Conservation (phyloP, 2,329 filamentous ascomycete species). For the Aspergillus intermedius region DNA sequence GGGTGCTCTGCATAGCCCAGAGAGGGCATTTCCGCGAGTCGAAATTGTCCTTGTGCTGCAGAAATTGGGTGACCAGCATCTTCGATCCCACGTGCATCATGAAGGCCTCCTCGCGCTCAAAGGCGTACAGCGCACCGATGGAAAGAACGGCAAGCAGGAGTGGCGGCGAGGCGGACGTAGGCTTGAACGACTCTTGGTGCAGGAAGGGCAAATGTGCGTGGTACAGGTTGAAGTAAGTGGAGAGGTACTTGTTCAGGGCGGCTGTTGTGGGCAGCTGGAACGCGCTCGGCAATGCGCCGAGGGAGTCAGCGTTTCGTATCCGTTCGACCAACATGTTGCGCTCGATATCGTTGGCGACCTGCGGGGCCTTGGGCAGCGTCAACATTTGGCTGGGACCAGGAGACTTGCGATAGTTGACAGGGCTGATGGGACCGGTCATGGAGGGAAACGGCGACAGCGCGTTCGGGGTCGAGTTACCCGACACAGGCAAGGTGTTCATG, state of each 20-base stretch:
- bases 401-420: slow-evolving; percentile 63
- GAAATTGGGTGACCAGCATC: slow-evolving; percentile 90
- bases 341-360: slow-evolving; percentile 77
- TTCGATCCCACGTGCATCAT: slow-evolving; percentile 97
- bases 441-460: slow-evolving; percentile 66
- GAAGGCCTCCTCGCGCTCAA: slow-evolving; percentile 94
- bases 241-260: slow-evolving; percentile 83
- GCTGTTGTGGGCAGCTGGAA: slow-evolving; percentile 78
- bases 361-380: slow-evolving; percentile 65
- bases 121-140: slow-evolving; percentile 92
- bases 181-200: slow-evolving; percentile 84
- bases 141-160: slow-evolving; percentile 84
- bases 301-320: slow-evolving; percentile 71
- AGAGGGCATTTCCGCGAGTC: slow-evolving; percentile 94
- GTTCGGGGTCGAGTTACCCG: slow-evolving; percentile 62
- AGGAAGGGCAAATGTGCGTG: slow-evolving; percentile 95
- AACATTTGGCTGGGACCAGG: slow-evolving; percentile 61
- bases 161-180: slow-evolving; percentile 71
- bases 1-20: slow-evolving; percentile 96
- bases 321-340: slow-evolving; percentile 79
- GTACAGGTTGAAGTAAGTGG: slow-evolving; percentile 94
- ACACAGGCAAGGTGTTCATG: slow-evolving; percentile 63
- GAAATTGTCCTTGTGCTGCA: slow-evolving; percentile 98
- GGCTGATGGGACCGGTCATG: slow-evolving; percentile 61
- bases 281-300: slow-evolving; percentile 75